Conservation (phyloP, 2,329 filamentous ascomycete genomes). For the Sarocladium brachiariae region DNA sequence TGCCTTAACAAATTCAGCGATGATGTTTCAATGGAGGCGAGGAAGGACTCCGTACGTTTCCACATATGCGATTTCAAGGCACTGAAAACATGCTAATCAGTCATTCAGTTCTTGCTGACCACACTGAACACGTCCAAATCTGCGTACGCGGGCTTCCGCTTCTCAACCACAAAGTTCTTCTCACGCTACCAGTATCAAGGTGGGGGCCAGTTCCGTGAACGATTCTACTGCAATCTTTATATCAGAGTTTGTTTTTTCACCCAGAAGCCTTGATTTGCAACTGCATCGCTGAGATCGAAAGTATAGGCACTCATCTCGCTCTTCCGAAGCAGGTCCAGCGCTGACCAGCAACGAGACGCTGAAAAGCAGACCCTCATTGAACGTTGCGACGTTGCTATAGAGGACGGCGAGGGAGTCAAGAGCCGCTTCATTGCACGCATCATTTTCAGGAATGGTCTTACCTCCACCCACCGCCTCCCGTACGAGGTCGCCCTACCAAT, state of each 20-base stretch:
- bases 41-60: constrained; percentile 53
- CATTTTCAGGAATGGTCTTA: constrained; percentile 67
- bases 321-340: constrained; percentile 58
- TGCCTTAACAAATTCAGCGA: constrained; percentile 78
- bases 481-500: constrained; percentile 70
- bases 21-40: constrained; percentile 67
- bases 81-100: background rate
- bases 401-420: constrained; percentile 63
- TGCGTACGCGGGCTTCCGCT: constrained; percentile 66
- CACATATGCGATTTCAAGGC: background rate
- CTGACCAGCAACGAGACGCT: constrained; percentile 48
- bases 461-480: constrained; percentile 68
- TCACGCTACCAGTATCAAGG: constrained; percentile 62
- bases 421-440: constrained; percentile 71
- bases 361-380: constrained; percentile 67
- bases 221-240: constrained; percentile 69
- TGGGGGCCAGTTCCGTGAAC: constrained; percentile 41
- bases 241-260: constrained; percentile 48
- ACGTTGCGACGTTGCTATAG: constrained; percentile 64
- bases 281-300: background rate
- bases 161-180: constrained; percentile 64
- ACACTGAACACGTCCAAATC: constrained; percentile 76
- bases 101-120: constrained; percentile 59
- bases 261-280: too few relatives aligned
- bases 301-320: constrained; percentile 60